phyloP scores from a whole-genome alignment of 495 filamentous ascomycete species.

The Xylaria scruposa region DNA sequence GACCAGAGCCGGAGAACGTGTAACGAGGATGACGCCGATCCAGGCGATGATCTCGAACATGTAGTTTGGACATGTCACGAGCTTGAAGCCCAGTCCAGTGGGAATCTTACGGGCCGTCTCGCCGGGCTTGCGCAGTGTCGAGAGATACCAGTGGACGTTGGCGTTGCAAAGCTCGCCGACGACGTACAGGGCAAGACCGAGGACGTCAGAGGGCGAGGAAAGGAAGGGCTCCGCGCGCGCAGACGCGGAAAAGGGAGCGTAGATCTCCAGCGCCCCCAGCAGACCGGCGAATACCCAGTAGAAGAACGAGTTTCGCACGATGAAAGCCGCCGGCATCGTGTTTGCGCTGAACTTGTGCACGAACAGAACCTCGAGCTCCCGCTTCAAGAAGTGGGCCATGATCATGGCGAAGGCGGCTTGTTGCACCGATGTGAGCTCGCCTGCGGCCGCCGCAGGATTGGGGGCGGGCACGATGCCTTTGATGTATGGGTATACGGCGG shows the following conservation, averaged over 20 bases:
- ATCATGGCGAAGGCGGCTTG: conserved; percentile 73
- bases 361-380: conserved; percentile 92
- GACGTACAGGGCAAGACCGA: conserved; percentile 71
- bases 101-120: conserved; percentile 89
- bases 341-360: conserved; percentile 93
- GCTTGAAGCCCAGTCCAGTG: conserved; percentile 78
- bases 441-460: conserved; percentile 19
- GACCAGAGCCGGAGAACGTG: conserved; percentile 74
- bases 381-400: conserved; percentile 87
- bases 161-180: conserved; percentile 82
- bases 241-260: conserved; percentile 70
- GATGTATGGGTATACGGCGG: conserved; percentile 58
- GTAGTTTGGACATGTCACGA: conserved; percentile 97
- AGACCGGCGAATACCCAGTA: conserved; percentile 88
- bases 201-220: conserved; percentile 57
- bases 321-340: conserved; percentile 87
- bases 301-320: conserved; percentile 89
- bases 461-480: conserved; percentile 46
- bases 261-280: conserved; percentile 84
- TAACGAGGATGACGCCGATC: conserved; percentile 78
- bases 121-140: conserved; percentile 76
- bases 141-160: conserved; percentile 76
- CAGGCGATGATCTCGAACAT: conserved; percentile 89
- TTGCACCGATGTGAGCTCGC: conserved; percentile 67
- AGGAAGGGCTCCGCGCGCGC: conserved; percentile 48